Conservation (phyloP, 73 alveolate species). For the Stentor coeruleus region DNA sequence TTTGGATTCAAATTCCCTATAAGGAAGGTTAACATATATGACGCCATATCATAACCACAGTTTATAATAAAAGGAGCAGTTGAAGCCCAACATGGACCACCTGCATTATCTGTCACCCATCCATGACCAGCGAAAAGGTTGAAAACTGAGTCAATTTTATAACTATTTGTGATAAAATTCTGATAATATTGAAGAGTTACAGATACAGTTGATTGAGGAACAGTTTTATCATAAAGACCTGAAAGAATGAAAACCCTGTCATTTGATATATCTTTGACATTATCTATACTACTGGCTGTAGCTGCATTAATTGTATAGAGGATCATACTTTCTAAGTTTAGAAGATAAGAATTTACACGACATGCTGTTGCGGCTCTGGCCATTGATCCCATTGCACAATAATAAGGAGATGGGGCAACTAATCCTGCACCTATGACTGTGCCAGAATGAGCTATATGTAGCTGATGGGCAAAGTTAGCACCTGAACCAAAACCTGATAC, state of each 20-base stretch:
- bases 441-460: not conserved
- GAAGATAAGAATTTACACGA: not conserved
- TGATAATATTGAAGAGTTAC: not conserved
- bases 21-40: not conserved
- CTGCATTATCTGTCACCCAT: not conserved
- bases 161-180: not conserved
- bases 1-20: not conserved
- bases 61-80: not conserved
- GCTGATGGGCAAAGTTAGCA: not conserved
- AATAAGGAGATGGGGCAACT: not conserved
- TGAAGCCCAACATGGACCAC: not conserved
- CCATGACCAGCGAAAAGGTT: not conserved
- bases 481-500: constrained; percentile 1
- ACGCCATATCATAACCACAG: not conserved
- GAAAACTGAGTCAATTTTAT: not conserved
- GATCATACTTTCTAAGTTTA: not conserved
- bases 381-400: not conserved
- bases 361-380: not conserved
- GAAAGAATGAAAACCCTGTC: not conserved
- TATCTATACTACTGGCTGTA: not conserved
- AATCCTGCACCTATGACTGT: not conserved
- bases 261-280: not conserved
- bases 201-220: not conserved
- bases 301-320: not conserved
- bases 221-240: not conserved